Evolutionary conservation across 495 filamentous ascomycete genomes (phyloP), one percentile per base, ranked within the genome.

Genomic region (Xylaria scruposa): DNA sequence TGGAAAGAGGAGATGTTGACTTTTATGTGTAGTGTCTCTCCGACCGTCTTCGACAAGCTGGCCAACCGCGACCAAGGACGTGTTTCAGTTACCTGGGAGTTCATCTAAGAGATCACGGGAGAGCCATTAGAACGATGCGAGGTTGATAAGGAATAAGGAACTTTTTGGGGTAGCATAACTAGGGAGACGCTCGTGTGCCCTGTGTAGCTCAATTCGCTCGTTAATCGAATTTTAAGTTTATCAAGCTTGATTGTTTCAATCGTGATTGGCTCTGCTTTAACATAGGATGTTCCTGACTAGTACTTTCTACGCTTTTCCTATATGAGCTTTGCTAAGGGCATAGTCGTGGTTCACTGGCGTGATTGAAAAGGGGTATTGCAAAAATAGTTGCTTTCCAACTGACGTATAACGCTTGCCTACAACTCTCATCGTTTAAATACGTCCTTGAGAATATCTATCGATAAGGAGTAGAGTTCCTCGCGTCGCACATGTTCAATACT

Each of bases 31-130:
- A 70, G 68, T 47, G 83, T 84, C 31, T 84, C 85, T 36, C 78
- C 84, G 49, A 72, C 75, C 53, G 81, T 83, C 38, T 89, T 88
- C 74, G 1, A 71, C 12, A 72, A 82, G 29, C 75, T 89, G 19
- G 79, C 75, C 13, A 42, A 71, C 38, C 74, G 78, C 8, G 71
- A 51, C 29, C 72, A 42, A 40, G 84, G 83, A 44, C 79, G 83
- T 33, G 59, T 74, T 49, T 6, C 70, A 13, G 79, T 85, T n/a
- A 70, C 74, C 21, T 87, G 85, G 85, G 72, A 73, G 12, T 79
- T 67, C 38, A 65, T 51, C 47, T 79, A 76, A 58, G 64, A 4
- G 31, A 17, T 1, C 13, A n/a, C 12, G 13, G 21, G 10, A 29
- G 8, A 38, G 31, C 19, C 19, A 24, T 26, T 10, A 13, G 42